phyloP scores from a whole-genome alignment of 2,329 filamentous ascomycete genomes.

The Spiromastix sp. region DNA sequence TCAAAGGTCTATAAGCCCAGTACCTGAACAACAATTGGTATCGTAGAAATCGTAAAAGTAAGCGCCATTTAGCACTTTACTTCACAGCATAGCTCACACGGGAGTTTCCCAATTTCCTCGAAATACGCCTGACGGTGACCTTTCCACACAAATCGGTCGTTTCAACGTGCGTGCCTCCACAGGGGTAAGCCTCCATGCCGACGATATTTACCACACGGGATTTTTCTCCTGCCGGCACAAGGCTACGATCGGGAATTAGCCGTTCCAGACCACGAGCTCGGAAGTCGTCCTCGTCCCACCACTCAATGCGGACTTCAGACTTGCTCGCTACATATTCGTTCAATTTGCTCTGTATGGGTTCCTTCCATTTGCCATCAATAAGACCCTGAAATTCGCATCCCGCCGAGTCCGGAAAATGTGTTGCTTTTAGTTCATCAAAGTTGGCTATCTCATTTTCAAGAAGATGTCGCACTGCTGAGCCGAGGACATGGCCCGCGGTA shows the following conservation, averaged over 20 bases:
- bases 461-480: constrained; percentile 53
- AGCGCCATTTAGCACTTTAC: too few relatives aligned
- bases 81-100: too few relatives aligned
- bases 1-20: too few relatives aligned
- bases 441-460: constrained; percentile 41
- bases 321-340: constrained; percentile 47
- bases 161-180: constrained; percentile 63
- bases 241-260: constrained; percentile 42
- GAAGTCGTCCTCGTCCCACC: constrained; percentile 58
- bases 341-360: constrained; percentile 49
- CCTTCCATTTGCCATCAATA: constrained; percentile 55
- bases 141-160: constrained; percentile 47
- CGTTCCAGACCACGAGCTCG: constrained; percentile 42
- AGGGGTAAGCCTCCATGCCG: constrained; percentile 60
- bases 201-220: constrained; percentile 60
- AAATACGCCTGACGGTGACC: too few relatives aligned
- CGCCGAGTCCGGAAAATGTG: constrained; percentile 58
- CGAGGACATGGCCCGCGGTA: constrained; percentile 64
- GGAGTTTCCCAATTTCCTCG: too few relatives aligned
- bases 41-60: too few relatives aligned
- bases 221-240: constrained; percentile 41
- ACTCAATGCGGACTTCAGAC: constrained; percentile 54
- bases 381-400: constrained; percentile 57
- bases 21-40: too few relatives aligned
- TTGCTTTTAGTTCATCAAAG: constrained; percentile 60